A percentile compares a stretch with the other conserved stretches of the same genome.
These are phyloP conservation scores for Geotrichum carabidarum DNA, from an alignment of 1,139 yeast species.

Conservation along the genomic window DNA sequence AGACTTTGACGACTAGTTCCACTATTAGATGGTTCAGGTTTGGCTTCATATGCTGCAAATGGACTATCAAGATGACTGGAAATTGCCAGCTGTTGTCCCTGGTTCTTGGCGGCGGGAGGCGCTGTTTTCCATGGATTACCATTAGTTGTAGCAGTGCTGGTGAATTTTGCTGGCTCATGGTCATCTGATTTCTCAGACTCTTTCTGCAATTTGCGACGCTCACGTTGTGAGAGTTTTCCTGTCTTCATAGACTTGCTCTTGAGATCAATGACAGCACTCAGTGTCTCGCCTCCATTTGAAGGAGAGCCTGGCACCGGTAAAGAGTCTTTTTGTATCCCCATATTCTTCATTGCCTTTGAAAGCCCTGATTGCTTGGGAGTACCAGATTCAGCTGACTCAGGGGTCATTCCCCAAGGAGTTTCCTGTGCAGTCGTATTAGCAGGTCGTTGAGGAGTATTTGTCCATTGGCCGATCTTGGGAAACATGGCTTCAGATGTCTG, in stretches of 20 bases:
- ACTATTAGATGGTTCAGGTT: background rate
- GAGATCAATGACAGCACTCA: slow-evolving; percentile 13
- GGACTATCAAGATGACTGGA: background rate
- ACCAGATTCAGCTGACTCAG: background rate
- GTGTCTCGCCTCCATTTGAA: slow-evolving; percentile 3
- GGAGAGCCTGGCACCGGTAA: background rate
- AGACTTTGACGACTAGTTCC: background rate
- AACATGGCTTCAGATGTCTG: background rate
- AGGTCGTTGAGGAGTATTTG: background rate
- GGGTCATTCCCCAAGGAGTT: background rate
- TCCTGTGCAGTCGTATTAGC: background rate
- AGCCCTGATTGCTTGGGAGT: background rate
- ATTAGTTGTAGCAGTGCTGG: slow-evolving; percentile 1
- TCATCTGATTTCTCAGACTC: slow-evolving; percentile 7
- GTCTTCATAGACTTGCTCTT: slow-evolving; percentile 13
- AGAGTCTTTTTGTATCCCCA: background rate
- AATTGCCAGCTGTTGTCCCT: background rate
- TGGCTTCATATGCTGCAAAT: slow-evolving; percentile 7
- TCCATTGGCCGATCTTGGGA: slow-evolving; percentile 9
- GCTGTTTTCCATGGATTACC: slow-evolving; percentile 25
- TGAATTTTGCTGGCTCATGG: slow-evolving; percentile 15
- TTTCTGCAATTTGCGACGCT: slow-evolving; percentile 42
- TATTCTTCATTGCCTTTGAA: background rate
- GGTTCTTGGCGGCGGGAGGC: background rate
- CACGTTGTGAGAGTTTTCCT: slow-evolving; percentile 47